Conservation (phyloP, 31 red algal species). For the Odonthalia washingtoniensis region DNA sequence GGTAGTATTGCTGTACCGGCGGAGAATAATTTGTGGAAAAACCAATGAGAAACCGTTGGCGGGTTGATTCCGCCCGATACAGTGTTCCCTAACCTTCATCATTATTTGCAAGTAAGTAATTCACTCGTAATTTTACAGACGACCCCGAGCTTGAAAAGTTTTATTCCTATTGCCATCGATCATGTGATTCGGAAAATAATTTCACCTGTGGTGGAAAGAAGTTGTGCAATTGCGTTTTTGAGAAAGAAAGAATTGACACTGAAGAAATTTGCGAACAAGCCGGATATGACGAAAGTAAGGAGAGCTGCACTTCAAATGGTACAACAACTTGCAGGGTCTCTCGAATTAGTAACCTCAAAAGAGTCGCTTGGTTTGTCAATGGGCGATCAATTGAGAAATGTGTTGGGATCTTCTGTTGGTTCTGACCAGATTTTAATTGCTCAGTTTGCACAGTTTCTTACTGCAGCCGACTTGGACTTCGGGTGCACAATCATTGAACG, state of each 20-base stretch:
- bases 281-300: constrained; percentile 60
- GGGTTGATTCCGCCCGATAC: constrained; percentile 48
- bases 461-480: constrained; percentile 89
- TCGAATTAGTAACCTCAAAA: constrained; percentile 97
- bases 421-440: constrained; percentile 86
- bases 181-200: constrained; percentile 96
- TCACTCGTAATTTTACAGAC: constrained; percentile 83
- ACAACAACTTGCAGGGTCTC: constrained; percentile 86
- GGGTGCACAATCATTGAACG: constrained; percentile 96
- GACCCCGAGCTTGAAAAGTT: constrained; percentile 79
- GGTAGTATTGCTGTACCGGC: constrained; percentile 27
- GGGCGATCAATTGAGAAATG: constrained; percentile 79
- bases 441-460: constrained; percentile 91
- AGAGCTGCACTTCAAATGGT: constrained; percentile 92
- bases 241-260: constrained; percentile 94
- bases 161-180: constrained; percentile 90
- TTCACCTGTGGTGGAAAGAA: constrained; percentile 94
- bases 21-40: constrained; percentile 21
- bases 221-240: constrained; percentile 85
- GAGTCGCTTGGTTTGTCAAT: constrained; percentile 92
- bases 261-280: constrained; percentile 90
- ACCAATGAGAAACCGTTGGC: constrained; percentile 39
- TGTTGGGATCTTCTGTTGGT: constrained; percentile 60
- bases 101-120: constrained; percentile 79
- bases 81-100: constrained; percentile 84